Evolutionary conservation across 2,329 filamentous ascomycete species (phyloP), one percentile per base, ranked within the genome.

Genomic region (Fusarium begoniae): DNA sequence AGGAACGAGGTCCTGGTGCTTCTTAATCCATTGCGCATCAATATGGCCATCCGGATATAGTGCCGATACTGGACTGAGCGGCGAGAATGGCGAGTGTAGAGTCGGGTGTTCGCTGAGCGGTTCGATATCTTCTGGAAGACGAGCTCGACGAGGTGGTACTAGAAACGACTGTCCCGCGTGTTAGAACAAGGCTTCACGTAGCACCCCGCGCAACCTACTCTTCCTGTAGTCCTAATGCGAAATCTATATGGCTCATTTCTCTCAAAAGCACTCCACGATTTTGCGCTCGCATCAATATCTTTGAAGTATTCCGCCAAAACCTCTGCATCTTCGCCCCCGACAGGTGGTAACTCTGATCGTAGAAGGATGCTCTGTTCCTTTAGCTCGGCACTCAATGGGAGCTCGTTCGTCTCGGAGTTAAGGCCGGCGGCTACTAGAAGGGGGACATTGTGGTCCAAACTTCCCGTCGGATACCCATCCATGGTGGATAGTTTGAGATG

Each of bases 81-180:
- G 96, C 6, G 96, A 98, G 75, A 98, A 91, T 4, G 95, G 94
- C 18, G 96, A 98, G 82, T 98, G 96, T 9, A 98, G 85, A n/a
- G 91, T 85, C 67, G 87, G 84, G 24, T 86, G 83, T 30, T 85
- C 81, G 43, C 83, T 81, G 60, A 87, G 83, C 8, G 83, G 78
- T 57, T 88, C 86, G 77, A 87, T 83, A 62, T 87, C 84, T 53
- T 87, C 85, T 24, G 87, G 88, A 53, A 89, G 83, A 69, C 83
- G 84, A 41, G 89, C 88, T 76, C 87, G 87, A 71, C 90, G 87
- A 44, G 88, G 86, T 18, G 91, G 90, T 66, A 88, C 88, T 79
- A 86, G 79, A 72, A 89, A 85, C 43, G 87, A 86, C 88, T 90
- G 79, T 70, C 47, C 43, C 68, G 62, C 38, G 62, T 48, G 45